Conservation (phyloP, 2,329 filamentous ascomycete genomes). For the Colletotrichum tamarilloi region DNA sequence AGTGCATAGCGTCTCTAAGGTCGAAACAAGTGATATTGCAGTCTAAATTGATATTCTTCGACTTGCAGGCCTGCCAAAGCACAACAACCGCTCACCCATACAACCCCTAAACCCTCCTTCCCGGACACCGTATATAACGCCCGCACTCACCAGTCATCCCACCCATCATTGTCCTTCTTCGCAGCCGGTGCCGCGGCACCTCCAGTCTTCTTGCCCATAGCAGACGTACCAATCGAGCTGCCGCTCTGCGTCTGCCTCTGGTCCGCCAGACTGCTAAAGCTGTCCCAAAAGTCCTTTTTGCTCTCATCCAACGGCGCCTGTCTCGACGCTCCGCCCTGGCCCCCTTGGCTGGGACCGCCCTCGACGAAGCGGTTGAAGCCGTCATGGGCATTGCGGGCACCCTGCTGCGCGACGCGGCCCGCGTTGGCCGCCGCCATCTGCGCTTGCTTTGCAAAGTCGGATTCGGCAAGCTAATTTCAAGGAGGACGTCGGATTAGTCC, state of each 20-base stretch:
- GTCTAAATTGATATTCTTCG: conserved; percentile 26
- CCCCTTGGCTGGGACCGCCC: conserved; percentile 61
- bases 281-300: conserved; percentile 92
- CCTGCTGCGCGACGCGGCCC: conserved; percentile 74
- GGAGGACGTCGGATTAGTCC: conserved; percentile 40
- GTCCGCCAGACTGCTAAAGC: conserved; percentile 79
- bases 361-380: conserved; percentile 91
- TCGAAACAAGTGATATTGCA: conserved; percentile 19
- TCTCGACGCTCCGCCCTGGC: conserved; percentile 42
- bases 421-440: conserved; percentile 72
- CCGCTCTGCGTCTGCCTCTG: conserved; percentile 55
- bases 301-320: conserved; percentile 64
- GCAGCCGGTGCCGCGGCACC: conserved; percentile 44
- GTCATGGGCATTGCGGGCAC: conserved; percentile 80
- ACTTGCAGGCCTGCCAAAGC: conserved; percentile 30
- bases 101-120: conserved; percentile 14
- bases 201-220: conserved; percentile 64
- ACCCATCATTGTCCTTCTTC: conserved; percentile 67
- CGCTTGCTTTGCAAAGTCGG: conserved; percentile 78
- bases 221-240: conserved; percentile 68
- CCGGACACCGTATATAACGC: not conserved
- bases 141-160: conserved; percentile 70
- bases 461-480: conserved; percentile 75
- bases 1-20: not conserved
- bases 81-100: conserved; percentile 30